A percentile compares a stretch with the other conserved stretches of the same genome.
Conservation (phyloP, 148 eudicot species). For the Gaultheria prostrata region DNA sequence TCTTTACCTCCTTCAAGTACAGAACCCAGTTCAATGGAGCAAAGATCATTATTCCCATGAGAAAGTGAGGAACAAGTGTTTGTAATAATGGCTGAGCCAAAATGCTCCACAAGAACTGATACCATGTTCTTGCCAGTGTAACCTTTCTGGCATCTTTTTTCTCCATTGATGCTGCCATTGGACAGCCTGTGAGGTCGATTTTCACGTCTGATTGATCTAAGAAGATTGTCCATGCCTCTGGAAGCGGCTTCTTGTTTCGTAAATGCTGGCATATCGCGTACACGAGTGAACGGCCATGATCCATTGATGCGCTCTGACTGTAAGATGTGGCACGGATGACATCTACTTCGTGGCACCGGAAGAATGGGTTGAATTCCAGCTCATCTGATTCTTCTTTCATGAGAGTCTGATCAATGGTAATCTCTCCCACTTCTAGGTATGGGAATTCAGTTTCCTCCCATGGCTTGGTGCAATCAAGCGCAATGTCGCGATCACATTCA, state of each 20-base stretch:
- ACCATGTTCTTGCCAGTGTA: conserved; percentile 38
- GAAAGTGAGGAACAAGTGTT: conserved; percentile 27
- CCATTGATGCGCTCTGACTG: conserved; percentile 53
- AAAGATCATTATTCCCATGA: conserved; percentile 33
- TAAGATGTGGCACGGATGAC: conserved; percentile 47
- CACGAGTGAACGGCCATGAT: conserved; percentile 52
- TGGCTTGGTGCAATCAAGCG: conserved; percentile 52
- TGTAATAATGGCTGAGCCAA: conserved; percentile 38
- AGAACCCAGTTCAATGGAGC: conserved; percentile 25
- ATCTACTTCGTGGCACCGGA: conserved; percentile 40
- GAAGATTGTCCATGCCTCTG: conserved; percentile 44
- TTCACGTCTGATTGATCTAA: conserved; percentile 51
- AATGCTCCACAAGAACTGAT: conserved; percentile 28
- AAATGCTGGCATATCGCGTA: conserved; percentile 53
- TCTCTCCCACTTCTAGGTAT: conserved; percentile 42
- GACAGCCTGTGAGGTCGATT: conserved; percentile 51
- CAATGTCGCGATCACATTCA: conserved; percentile 28
- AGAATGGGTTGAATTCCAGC: conserved; percentile 47
- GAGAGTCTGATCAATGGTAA: conserved; percentile 33
- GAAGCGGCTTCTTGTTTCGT: conserved; percentile 46
- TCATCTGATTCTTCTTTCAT: conserved; percentile 32
- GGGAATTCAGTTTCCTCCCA: conserved; percentile 51
- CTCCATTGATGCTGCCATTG: conserved; percentile 29
- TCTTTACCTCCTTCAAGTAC: conserved; percentile 23
- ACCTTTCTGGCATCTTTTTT: conserved; percentile 21